Evolutionary conservation across 1,284 basidiomycete genomes (phyloP), one percentile per base, ranked within the genome.

Genomic region (Rugosomyces carneus): DNA sequence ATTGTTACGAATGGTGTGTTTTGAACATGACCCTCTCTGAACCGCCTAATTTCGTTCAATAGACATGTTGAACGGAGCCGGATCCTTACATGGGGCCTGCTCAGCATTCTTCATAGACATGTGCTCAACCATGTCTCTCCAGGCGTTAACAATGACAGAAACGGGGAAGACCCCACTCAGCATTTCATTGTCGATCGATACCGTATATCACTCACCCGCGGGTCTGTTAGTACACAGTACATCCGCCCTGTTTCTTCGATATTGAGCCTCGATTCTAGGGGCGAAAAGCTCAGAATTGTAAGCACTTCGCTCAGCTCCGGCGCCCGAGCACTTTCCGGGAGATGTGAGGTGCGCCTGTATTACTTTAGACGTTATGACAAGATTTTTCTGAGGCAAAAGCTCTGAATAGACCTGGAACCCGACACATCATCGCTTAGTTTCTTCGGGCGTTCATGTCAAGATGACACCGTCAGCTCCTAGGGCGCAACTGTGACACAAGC

Each of bases 121-220:
- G 77, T 75, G 74, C 48, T 70, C 76, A 5, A 65, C 73, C 5
- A 53, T 77, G 44, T 65, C 71, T 1, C 52, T 75, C 10, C 50
- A 56, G 2, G 69, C 63, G 10, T 52, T 72, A 29, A 61, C 55
- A 19, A 46, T 62, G 7, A 54, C 56, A 5, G 60, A 55, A 1
- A 44, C 27, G 6, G 63, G 61, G 9, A 52, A 59, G 3, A 29
- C 55, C 3, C 56, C 61, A 6, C 55, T 61, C 3, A 63, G 55
- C 18, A 67, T 72, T 9, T 78, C 78, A 0, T 75, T 76, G 53
- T 68, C 66, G 8, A 61, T 80, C 26, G 71, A 73, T 40, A 57
- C 71, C 31, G 60, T 72, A 32, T 80, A 72, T 49, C 78, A 80
- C 53, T 75, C 78, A 0, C 78, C 78, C 4, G 75, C 76, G 4